Base-by-base conservation (phyloP, 2,329 filamentous ascomycete species). In the Capronia coronata region DNA sequence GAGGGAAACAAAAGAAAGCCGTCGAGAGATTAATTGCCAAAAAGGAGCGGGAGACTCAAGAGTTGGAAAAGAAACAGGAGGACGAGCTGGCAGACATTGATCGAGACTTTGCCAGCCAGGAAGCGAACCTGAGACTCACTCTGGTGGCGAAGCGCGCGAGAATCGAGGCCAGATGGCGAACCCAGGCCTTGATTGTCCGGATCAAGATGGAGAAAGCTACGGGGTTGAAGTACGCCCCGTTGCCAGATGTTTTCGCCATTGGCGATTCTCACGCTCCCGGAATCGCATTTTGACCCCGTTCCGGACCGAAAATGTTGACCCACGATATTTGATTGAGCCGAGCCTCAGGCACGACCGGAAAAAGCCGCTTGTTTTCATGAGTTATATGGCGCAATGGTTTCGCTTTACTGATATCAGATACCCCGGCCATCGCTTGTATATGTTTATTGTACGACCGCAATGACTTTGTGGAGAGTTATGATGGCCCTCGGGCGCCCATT, bases 1-100 rank as follows among this genome's bases (percentile, higher is more conserved):
- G 71, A 14, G 71, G 72, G 29, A 66, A 65, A n/a, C 71, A 73
- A 50, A 69, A 73, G 42, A 62, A 66, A 27, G 64, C 64, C 32
- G 59, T 71, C 6, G 65, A 68, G 38, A 68, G 68, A 43, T 62
- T 68, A 2, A 62, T 69, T 14, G 58, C 59, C 14, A 66, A 66
- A 9, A 68, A 69, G 60, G 69, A 69, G 35, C 59, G 57, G 14
- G 70, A 71, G 50, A 52, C 70, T 2, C 61, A 67, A 2, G 54
- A 60, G 1, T 47, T 72, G 30, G 62, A 67, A 45, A 55, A 62
- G 16, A 59, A 63, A 25, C 64, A 72, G 45, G 52, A 59, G 3
- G 53, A 62, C 43, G 61, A 61, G 13, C 54, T 70, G 27, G 57
- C 60, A 4, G 57, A 63, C 2, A 59, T 71, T n/a, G 67, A 70